Conservation (phyloP, 768 basidiomycete genomes). For the Lactarius pseudohatsudake region DNA sequence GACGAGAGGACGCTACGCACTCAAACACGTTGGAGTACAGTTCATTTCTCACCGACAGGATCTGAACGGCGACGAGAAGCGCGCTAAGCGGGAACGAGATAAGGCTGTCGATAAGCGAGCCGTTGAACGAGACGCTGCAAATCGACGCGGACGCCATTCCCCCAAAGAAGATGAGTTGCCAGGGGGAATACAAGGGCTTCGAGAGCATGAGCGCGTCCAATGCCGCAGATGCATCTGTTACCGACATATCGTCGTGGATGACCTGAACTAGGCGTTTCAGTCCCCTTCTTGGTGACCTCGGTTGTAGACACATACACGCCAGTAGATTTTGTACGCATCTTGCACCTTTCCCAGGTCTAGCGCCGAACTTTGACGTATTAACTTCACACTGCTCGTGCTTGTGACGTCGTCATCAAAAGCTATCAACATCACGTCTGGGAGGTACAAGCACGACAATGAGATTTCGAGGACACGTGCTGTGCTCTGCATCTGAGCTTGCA, state of each 20-base stretch:
- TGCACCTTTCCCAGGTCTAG: constrained; percentile 78
- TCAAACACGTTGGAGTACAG: constrained; percentile 81
- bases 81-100: constrained; percentile 74
- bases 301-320: constrained; percentile 49
- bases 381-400: constrained; percentile 77
- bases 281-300: background rate
- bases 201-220: constrained; percentile 75
- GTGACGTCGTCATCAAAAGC: constrained; percentile 80
- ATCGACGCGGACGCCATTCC: constrained; percentile 77
- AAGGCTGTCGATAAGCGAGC: constrained; percentile 75
- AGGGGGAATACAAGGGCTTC: constrained; percentile 57
- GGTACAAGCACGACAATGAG: constrained; percentile 69
- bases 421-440: constrained; percentile 74
- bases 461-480: constrained; percentile 80
- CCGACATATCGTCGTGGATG: constrained; percentile 79
- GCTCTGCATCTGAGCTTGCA: constrained; percentile 78
- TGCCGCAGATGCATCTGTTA: constrained; percentile 65
- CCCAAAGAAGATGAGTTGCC: constrained; percentile 67
- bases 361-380: constrained; percentile 69
- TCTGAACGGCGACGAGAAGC: constrained; percentile 70
- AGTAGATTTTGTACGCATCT: constrained; percentile 69
- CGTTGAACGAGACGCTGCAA: constrained; percentile 68
- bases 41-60: constrained; percentile 70
- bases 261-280: constrained; percentile 45
- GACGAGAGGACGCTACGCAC: constrained; percentile 37